Base-by-base conservation (phyloP, 768 basidiomycete genomes). In the Epithele typhae region DNA sequence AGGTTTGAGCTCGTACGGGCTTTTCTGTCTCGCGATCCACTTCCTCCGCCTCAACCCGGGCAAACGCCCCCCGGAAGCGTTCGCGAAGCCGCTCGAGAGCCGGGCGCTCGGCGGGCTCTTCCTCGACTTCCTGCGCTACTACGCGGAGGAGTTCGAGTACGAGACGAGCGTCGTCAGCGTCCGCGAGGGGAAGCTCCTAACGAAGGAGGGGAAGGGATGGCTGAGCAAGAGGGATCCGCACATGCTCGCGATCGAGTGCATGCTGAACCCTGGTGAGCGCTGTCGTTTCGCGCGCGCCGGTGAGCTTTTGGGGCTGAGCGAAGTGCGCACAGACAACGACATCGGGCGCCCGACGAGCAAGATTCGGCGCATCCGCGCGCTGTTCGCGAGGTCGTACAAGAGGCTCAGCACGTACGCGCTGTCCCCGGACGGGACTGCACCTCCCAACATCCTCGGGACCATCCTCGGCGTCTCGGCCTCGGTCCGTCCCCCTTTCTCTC, bases 11-110 rank as follows among this genome's bases (percentile, higher is more conserved):
- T 83, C 81, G 64, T 88, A 87, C 62, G 73, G 76, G 10, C 66
- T 82, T 34, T 77, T 78, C 22, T 79, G 77, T 55, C 67, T 88
- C 60, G 78, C 76, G 32, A 76, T 85, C 51, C 78, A 72, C 51
- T 87, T 88, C 56, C 69, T 90, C 10, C 52, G 84, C 82, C 67
- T 78, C 11, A 84, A 87, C 59, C 84, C 85, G 0, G 71, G 69
- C 52, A 60, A 78, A n/a, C 74, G 77, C 5, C 63, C 75, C 4
- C 63, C 62, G 2, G 73, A 73, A 43, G 71, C 72, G 35, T 54
- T 74, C 33, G 60, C 65, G 25, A 59, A 66, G 45, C 79, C 83
- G 4, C 63, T 74, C 43, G 67, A 74, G 55, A 76, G 71, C 38
- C 62, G 70, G 46, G 71, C 72, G 0, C 70, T 87, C 2, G 86